Conservation (phyloP, 257 asterid species). For the Jacaranda copaia region DNA sequence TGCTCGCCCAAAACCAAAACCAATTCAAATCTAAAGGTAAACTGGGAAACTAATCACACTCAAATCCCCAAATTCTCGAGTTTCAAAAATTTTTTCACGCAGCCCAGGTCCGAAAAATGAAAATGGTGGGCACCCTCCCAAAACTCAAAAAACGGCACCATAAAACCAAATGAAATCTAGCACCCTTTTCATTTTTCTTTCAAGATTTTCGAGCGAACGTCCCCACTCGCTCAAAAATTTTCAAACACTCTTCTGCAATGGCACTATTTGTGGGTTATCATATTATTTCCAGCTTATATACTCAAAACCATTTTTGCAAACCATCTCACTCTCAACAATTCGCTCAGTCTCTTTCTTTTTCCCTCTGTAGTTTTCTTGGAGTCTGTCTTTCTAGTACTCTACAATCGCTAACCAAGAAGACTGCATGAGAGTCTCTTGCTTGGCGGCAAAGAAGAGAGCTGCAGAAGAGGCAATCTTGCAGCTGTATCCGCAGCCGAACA, state of each 20-base stretch:
- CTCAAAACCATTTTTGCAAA: neutral
- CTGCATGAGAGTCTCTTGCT: conserved; percentile 68
- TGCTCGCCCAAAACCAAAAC: neutral
- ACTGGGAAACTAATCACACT: conserved; percentile 31
- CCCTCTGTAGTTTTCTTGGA: conserved; percentile 31
- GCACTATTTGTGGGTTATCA: conserved; percentile 34
- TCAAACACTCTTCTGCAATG: conserved; percentile 42
- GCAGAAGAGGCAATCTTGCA: conserved; percentile 47
- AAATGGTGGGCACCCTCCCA: neutral
- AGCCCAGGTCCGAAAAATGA: neutral
- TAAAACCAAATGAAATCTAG: conserved; percentile 29
- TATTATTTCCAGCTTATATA: conserved; percentile 23
- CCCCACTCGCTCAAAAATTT: conserved; percentile 32
- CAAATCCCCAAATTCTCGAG: conserved; percentile 30
- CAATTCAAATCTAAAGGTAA: neutral
- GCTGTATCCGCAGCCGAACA: conserved; percentile 37
- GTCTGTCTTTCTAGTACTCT: conserved; percentile 6
- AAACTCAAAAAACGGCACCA: neutral
- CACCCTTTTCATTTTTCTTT: conserved; percentile 29
- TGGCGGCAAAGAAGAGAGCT: conserved; percentile 84
- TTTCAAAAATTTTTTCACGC: conserved; percentile 29
- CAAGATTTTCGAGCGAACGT: conserved; percentile 26
- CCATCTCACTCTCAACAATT: conserved; percentile 10
- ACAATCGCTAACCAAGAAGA: conserved; percentile 74
- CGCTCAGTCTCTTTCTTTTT: neutral